phyloP scores from a whole-genome alignment of 2,329 filamentous ascomycete genomes.

The Malbranchea zuffiana region DNA sequence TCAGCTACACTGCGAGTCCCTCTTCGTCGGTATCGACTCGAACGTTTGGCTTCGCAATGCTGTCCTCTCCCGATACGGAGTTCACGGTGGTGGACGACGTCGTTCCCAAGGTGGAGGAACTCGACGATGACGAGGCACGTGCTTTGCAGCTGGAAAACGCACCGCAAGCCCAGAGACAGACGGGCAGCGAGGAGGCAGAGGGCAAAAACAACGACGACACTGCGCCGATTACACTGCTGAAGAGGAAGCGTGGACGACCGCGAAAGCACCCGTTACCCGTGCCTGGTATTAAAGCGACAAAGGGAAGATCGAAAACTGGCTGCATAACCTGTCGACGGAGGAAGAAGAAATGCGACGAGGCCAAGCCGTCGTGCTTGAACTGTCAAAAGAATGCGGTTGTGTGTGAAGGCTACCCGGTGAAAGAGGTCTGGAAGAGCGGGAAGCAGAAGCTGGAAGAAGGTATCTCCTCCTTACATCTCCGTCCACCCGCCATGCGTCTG shows the following conservation, averaged over 20 bases:
- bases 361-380: conserved; percentile 48
- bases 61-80: conserved; percentile 17
- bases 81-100: conserved; percentile 27
- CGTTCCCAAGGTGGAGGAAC: conserved; percentile 45
- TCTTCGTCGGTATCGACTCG: conserved; percentile 15
- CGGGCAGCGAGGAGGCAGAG: conserved; percentile 20
- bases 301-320: conserved; percentile 53
- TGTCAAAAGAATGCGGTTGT: conserved; percentile 89
- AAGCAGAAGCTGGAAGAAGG: conserved; percentile 62
- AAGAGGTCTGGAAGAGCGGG: conserved; percentile 77
- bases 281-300: conserved; percentile 59
- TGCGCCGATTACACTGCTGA: conserved; percentile 18
- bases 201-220: conserved; percentile 16
- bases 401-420: conserved; percentile 81
- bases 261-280: conserved; percentile 63
- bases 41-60: conserved; percentile 19
- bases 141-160: conserved; percentile 24
- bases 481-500: no score
- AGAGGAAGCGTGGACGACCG: conserved; percentile 64
- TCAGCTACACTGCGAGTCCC: conserved; percentile 12
- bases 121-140: conserved; percentile 34
- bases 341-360: conserved; percentile 50
- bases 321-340: conserved; percentile 49
- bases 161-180: conserved; percentile 20
- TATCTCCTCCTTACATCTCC: conserved; percentile 18